Evolutionary conservation across 441 rosid genomes (phyloP), one percentile per base, ranked within the genome.

Genomic region (Mallotus repandus): DNA sequence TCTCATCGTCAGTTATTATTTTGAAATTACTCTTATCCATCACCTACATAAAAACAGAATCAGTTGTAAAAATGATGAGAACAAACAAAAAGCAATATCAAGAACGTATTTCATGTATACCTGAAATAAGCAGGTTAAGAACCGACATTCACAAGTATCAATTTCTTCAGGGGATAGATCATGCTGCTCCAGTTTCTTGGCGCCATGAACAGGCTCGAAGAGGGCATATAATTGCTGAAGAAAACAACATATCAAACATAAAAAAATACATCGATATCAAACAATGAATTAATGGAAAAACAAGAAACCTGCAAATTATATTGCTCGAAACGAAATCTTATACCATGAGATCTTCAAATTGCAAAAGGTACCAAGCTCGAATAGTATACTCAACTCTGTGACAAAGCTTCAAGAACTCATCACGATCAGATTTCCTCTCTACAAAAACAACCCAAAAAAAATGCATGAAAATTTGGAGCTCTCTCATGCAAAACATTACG

Each of bases 1-100:
- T 85, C 86, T 91, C 98, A 15, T 86, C 86, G 63, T 89, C 81
- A 3, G 86, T 77, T 21, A 86, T 74, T 66, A 91, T 74, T 79
- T 89, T 89, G 82, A 93, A 93, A 70, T 91, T 93, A 84, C 97
- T 93, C 85, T 90, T 89, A 13, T 93, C 90, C 96, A 90, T 91
- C 54, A 91, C 89, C 98, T 93, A 87, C 5, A 65, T 8, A 65
- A 16, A 10, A 12, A 63, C 16, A 25, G 9, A 41, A 53, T 1
- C 15, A 19, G 14, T 63, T 29, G 41, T 59, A 32, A 5, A 32
- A 32, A n/a, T n/a, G n/a, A 50, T 16, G 11, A 25, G 63, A 25
- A 48, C 4, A 50, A 25, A 11, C 4, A n/a, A 45, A 7, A 45
- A 45, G 48, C 16, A 10, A 0, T 18, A 5, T 19, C 21, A 29